Evolutionary conservation across 495 filamentous ascomycete species (phyloP).

Genomic region (Hyaloscypha variabilis): DNA sequence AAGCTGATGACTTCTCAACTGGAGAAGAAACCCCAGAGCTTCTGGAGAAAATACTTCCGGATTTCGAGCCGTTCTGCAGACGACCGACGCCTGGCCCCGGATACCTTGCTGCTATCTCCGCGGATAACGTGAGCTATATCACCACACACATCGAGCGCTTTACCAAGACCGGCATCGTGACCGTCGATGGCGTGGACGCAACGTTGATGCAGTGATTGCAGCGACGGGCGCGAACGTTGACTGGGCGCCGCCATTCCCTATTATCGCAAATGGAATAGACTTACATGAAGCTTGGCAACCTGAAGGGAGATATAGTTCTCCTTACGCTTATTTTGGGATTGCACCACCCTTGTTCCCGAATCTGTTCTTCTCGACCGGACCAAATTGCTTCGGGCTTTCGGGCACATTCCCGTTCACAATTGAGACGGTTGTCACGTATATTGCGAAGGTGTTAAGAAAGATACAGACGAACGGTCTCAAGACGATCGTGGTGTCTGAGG

Average conservation of each 20-base stretch:
- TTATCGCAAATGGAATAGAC: conserved; percentile 47
- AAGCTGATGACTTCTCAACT: conserved; percentile 50
- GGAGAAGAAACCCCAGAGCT: conserved; percentile 50
- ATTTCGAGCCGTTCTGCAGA: conserved; percentile 59
- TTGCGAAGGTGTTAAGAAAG: conserved; percentile 57
- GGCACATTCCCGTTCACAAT: conserved; percentile 51
- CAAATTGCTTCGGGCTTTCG: conserved; percentile 45
- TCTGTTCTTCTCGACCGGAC: conserved; percentile 52
- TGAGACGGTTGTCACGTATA: conserved; percentile 55
- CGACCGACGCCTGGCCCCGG: conserved; percentile 61
- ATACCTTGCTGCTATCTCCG: conserved; percentile 57
- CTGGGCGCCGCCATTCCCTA: conserved; percentile 52
- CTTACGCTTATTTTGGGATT: conserved; percentile 56
- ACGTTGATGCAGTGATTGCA: conserved; percentile 52
- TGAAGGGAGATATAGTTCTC: too few species aligned
- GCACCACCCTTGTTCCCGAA: conserved; percentile 58
- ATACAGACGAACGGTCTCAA: conserved; percentile 54
- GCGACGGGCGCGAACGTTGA: conserved; percentile 57
- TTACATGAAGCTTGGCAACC: conserved; percentile 46
- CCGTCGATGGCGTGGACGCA: conserved; percentile 32
- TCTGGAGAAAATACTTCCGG: conserved; percentile 51
- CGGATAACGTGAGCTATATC: conserved; percentile 56
- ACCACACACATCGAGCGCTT: conserved; percentile 48
- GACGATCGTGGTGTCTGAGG: conserved; percentile 45
- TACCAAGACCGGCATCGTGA: conserved; percentile 44